phyloP scores from a whole-genome alignment of 345 rosid genomes.

The Theobroma cacao region DNA sequence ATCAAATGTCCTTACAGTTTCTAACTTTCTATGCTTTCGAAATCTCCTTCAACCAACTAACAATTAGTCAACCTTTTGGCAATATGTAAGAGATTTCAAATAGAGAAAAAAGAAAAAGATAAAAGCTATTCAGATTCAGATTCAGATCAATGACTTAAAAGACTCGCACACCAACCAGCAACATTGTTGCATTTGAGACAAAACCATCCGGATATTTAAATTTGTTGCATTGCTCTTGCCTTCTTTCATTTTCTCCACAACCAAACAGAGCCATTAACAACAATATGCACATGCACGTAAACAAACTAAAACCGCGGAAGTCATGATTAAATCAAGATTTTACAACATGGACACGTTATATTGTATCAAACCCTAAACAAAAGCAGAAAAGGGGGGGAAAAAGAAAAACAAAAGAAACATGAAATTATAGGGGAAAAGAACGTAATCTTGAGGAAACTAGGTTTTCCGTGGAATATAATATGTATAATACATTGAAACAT shows the following conservation, averaged over 20 bases:
- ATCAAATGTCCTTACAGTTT: too few relatives aligned
- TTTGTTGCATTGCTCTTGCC: neutral
- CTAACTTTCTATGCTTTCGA: neutral
- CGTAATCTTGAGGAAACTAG: neutral
- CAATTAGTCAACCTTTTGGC: neutral
- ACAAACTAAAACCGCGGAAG: neutral
- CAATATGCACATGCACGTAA: neutral
- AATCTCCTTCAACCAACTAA: neutral
- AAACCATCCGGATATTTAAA: neutral
- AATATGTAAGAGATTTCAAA: neutral
- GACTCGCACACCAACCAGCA: neutral
- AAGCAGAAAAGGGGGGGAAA: neutral
- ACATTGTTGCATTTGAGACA: neutral
- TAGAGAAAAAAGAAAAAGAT: neutral
- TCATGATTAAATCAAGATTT: neutral
- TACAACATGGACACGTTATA: neutral
- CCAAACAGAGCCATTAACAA: neutral
- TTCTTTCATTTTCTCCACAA: neutral
- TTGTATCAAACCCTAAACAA: neutral
- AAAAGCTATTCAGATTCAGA: neutral
- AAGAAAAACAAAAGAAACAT: neutral
- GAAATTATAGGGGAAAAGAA: neutral
- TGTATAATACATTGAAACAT: neutral
- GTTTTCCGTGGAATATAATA: neutral
- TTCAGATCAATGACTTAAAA: neutral